phyloP scores from a whole-genome alignment of 495 filamentous ascomycete genomes.

The Talaromyces proteolyticus region DNA sequence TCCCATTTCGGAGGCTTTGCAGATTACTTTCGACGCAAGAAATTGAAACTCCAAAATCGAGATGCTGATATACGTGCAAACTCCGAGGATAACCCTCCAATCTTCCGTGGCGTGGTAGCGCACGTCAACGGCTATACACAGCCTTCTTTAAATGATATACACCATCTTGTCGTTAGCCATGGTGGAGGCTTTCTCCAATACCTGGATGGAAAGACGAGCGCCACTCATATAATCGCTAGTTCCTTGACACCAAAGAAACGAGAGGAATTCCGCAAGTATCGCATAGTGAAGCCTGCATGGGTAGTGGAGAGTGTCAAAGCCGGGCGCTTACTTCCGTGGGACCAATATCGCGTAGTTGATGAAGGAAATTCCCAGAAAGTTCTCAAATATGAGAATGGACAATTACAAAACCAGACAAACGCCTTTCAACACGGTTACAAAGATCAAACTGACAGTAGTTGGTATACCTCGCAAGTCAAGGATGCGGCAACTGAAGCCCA shows the following conservation, averaged over 20 bases:
- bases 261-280: slow-evolving; percentile 76
- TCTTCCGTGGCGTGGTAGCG: slow-evolving; percentile 85
- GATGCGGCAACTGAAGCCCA: slow-evolving; percentile 14
- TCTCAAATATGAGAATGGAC: slow-evolving; percentile 67
- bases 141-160: slow-evolving; percentile 81
- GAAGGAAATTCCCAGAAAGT: slow-evolving; percentile 72
- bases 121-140: slow-evolving; percentile 94
- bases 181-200: slow-evolving; percentile 93
- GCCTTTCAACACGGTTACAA: slow-evolving; percentile 49
- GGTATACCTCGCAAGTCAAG: slow-evolving; percentile 69
- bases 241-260: slow-evolving; percentile 86
- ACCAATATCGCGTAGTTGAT: slow-evolving; percentile 72
- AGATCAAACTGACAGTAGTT: slow-evolving; percentile 70
- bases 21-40: slow-evolving; percentile 91
- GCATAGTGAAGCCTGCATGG: slow-evolving; percentile 96
- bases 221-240: slow-evolving; percentile 92
- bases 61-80: slow-evolving; percentile 72
- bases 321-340: slow-evolving; percentile 79
- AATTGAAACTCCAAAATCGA: slow-evolving; percentile 90
- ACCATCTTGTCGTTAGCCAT: slow-evolving; percentile 78
- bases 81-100: slow-evolving; percentile 62
- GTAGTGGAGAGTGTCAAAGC: slow-evolving; percentile 81
- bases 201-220: slow-evolving; percentile 85
- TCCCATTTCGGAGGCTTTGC: slow-evolving; percentile 83
- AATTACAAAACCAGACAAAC: slow-evolving; percentile 60